Percentiles rank a stretch among this genome's conserved stretches.
These are phyloP conservation scores for Rubia balearica DNA, from an alignment of 305 asterid species.

Conservation along the genomic window DNA sequence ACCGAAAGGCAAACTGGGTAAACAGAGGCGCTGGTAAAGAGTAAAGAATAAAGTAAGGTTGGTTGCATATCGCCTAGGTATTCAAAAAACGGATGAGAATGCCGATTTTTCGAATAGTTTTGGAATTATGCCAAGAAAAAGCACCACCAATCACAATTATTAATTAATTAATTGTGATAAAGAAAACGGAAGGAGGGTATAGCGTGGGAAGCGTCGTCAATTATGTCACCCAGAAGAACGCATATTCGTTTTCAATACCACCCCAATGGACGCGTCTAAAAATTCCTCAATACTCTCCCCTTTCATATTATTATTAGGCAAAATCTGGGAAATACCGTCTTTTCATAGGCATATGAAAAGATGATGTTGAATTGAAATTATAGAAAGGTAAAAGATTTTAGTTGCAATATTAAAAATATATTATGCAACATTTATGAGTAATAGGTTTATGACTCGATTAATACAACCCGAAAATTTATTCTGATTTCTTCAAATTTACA, in stretches of 20 bases:
- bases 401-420: too few species aligned
- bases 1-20: not conserved
- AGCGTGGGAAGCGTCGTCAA: conserved; percentile 2
- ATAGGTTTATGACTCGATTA: too few species aligned
- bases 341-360: too few species aligned
- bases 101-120: not conserved
- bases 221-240: not conserved
- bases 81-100: not conserved
- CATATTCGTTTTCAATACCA: not conserved
- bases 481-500: too few species aligned
- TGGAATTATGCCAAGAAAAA: not conserved
- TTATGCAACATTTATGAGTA: too few species aligned
- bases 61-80: not conserved
- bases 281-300: not conserved
- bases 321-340: too few species aligned
- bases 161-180: not conserved
- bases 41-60: not conserved
- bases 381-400: too few species aligned
- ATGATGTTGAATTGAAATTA: too few species aligned
- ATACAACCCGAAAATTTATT: too few species aligned
- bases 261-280: not conserved
- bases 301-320: not conserved
- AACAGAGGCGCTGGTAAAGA: not conserved
- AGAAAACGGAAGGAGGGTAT: not conserved
- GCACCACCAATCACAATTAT: not conserved